A percentile compares a stretch with the other conserved stretches of the same genome.
phyloP scores from a whole-genome alignment of 768 basidiomycete genomes.

The Thelephora aurantiotincta region DNA sequence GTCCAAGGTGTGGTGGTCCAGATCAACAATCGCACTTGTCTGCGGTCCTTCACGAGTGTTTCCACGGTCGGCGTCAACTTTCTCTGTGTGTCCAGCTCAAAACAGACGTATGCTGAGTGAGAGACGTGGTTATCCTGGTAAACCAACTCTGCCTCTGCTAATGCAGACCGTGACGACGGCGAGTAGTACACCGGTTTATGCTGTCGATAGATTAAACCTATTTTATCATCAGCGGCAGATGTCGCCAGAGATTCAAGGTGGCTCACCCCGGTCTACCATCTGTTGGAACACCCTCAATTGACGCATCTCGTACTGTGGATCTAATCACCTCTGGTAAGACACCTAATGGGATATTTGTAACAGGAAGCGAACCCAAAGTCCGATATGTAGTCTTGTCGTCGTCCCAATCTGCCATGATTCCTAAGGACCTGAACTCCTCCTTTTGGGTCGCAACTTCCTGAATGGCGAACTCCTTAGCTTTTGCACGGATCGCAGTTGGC shows the following conservation, averaged over 20 bases:
- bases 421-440: slow-evolving; percentile 66
- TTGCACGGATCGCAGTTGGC: slow-evolving; percentile 46
- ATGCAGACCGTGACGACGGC: slow-evolving; percentile 83
- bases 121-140: slow-evolving; percentile 87
- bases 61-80: slow-evolving; percentile 13
- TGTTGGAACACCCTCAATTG: slow-evolving; percentile 74
- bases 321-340: slow-evolving; percentile 23
- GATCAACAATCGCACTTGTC: slow-evolving; percentile 46
- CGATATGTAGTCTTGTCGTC: slow-evolving; percentile 53
- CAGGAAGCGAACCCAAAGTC: slow-evolving; percentile 52
- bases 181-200: slow-evolving; percentile 91
- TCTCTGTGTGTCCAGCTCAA: slow-evolving; percentile 34
- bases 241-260: neutral
- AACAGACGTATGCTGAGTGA: slow-evolving; percentile 75
- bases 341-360: neutral
- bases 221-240: neutral
- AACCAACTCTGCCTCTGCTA: slow-evolving; percentile 88
- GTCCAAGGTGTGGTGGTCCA: slow-evolving; percentile 99
- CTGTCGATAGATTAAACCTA: slow-evolving; percentile 73
- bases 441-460: slow-evolving; percentile 65
- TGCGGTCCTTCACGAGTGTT: slow-evolving; percentile 17
- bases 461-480: slow-evolving; percentile 59
- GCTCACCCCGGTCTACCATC: slow-evolving; percentile 74
- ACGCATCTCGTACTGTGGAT: slow-evolving; percentile 76
- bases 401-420: slow-evolving; percentile 88